Evolutionary conservation across 352 stramenopile genomes (phyloP), one percentile per base, ranked within the genome.

Genomic region (Phytophthora pini): DNA sequence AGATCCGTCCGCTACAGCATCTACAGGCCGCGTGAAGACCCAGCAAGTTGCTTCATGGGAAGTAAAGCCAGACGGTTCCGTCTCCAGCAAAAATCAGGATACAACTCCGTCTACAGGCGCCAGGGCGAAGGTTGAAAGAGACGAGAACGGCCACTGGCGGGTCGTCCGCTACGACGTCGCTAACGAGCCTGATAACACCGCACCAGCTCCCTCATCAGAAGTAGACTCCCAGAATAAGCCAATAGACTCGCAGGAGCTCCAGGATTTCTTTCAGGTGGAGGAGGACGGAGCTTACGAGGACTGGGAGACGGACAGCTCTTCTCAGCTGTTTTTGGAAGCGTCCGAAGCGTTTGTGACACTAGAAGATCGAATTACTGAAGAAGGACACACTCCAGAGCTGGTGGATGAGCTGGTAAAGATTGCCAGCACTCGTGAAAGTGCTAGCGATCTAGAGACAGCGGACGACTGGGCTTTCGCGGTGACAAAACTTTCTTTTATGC

Each of bases 401-500:
- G 46, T 90, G n/a, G 40, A 66, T 1, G 47, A 75, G 13, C 46
- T 92, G 11, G 6, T 65, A 26, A 36, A 22, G 24, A 76, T 90
- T 8, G 55, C 56, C 15, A 20, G 17, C 6, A 51, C 27, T 48
- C 47, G 45, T 24, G 26, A 46, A 13, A 38, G 8, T 15, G 31
- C 11, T 29, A 36, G 38, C 5, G 60, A 65, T 20, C 61, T 50
- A 0, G 53, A 64, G 17, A 68, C 27, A 7, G 60, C 74, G 3
- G 49, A 74, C 26, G 81, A 90, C 56, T 89, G 74, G 68, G 65
- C 70, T 1, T 80, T 80, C 41, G 83, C 83, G 7, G 65, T 82
- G 36, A 84, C 87, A 40, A 74, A 74, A 31, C 65, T 90, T 15
- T 84, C 83, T n/a, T 88, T 79, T 59, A 74, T 82, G 51, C 70